Conservation (phyloP, 371 early-diverging fungal genomes). For the Conidiobolus incongruus region DNA sequence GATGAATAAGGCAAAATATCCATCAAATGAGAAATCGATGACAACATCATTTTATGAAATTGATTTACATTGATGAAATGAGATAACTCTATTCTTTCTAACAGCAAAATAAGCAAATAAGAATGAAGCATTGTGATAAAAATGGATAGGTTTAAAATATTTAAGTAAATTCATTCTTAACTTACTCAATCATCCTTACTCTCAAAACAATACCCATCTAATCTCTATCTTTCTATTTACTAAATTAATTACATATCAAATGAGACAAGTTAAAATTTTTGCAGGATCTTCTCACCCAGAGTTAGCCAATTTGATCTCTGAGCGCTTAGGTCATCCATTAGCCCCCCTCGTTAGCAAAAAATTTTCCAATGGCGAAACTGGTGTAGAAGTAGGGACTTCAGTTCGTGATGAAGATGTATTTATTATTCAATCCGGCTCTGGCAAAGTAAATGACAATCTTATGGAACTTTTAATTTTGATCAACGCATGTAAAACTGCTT, state of each 20-base stretch:
- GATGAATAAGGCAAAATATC: no score
- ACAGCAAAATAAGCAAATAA: no score
- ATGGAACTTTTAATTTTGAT: slow-evolving; percentile 94
- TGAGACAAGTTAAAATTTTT: slow-evolving; percentile 80
- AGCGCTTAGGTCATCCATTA: slow-evolving; percentile 47
- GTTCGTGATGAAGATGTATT: slow-evolving; percentile 91
- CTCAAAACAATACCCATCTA: no score
- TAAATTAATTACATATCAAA: slow-evolving; percentile 7
- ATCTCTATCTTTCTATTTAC: no score
- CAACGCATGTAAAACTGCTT: slow-evolving; percentile 54
- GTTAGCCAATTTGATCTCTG: slow-evolving; percentile 54
- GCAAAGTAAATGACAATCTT: slow-evolving; percentile 77
- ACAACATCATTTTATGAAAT: no score
- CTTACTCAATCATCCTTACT: no score
- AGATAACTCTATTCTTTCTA: no score
- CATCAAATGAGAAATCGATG: no score
- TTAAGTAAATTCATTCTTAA: no score
- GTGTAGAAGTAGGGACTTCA: slow-evolving; percentile 46
- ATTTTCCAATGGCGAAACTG: slow-evolving; percentile 53
- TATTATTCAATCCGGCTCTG: slow-evolving; percentile 84
- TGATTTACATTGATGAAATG: no score
- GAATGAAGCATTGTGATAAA: no score
- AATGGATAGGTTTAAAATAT: no score
- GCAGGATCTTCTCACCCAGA: slow-evolving; percentile 88
- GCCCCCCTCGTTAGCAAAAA: slow-evolving; percentile 50